Conservation (phyloP, 1,284 basidiomycete species). For the Neolentinus lepideus region DNA sequence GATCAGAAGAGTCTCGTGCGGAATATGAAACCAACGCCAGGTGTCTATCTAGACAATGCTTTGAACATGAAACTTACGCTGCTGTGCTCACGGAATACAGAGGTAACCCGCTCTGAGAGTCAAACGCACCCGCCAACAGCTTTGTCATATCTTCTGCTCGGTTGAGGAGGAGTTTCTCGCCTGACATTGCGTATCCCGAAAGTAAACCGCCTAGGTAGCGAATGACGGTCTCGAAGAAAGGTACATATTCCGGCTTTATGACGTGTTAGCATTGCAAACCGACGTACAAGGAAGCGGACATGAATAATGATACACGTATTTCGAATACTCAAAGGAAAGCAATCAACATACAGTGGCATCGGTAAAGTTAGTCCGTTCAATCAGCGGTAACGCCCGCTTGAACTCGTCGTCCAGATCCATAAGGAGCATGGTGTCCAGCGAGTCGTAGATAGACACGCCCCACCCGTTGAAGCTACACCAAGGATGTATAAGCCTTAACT, state of each 20-base stretch:
- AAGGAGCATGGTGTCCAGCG: constrained; percentile 84
- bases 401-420: constrained; percentile 84
- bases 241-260: constrained; percentile 26
- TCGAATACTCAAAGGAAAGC: background rate
- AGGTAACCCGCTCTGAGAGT: constrained; percentile 43
- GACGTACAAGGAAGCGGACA: background rate
- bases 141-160: constrained; percentile 46
- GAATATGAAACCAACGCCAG: background rate
- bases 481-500: background rate
- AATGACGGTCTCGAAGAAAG: constrained; percentile 73
- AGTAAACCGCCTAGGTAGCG: constrained; percentile 70
- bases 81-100: constrained; percentile 36
- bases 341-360: constrained; percentile 10
- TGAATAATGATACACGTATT: background rate
- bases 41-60: background rate
- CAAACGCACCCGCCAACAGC: constrained; percentile 43
- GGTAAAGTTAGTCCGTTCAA: constrained; percentile 56
- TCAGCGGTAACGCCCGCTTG: constrained; percentile 60
- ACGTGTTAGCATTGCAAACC: background rate
- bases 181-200: constrained; percentile 63
- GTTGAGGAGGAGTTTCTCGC: constrained; percentile 39
- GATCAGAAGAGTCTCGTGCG: background rate
- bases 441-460: constrained; percentile 81
- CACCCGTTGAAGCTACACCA: constrained; percentile 70
- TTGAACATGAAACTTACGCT: constrained; percentile 21